Base-by-base conservation (phyloP, 352 stramenopile genomes). In the Phytopythium aichiense region DNA sequence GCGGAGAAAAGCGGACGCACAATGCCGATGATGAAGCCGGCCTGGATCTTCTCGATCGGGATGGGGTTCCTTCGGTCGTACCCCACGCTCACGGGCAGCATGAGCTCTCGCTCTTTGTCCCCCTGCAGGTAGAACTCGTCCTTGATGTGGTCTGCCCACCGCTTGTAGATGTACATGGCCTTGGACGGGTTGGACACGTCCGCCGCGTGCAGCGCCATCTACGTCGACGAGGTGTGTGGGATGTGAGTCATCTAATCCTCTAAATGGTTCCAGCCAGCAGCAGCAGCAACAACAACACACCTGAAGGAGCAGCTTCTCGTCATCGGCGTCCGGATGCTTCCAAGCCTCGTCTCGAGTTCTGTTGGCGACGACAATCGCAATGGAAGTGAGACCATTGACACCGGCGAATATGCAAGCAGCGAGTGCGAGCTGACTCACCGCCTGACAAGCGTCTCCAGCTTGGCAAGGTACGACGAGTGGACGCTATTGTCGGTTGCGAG, bases 61-160 rank as follows among this genome's bases (percentile, higher is more conserved):
- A 95, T 96, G 22, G 88, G 84, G 54, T 91, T 88, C 28, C 95
- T 68, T 16, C 91, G 84, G 66, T 98, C 91, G 68, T 89, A 97
- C 37, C 96, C 90, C 25, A 96, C 89, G 66, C 80, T 97, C 35
- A 97, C 73, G 4, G 86, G 76, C 18, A 98, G 61, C 30, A 87
- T 69, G 2, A 97, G 59, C 62, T 89, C 73, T 49, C 91, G 91
- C 66, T 98, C 96, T 62, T 94, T 92, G 70, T 99, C 95, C 30
- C 96, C 96, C 76, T 98, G 95, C 40, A 87, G 68, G 63, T 97
- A 98, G 64, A 98, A 98, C 72, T 99, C 96, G 53, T 90, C 65
- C 58, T 91, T 83, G 58, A 98, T 96, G 38, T 89, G 83, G 60
- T 96, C 84, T 2, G 88, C 75, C 95, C 94, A 98, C 48, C 87